A percentile compares a stretch with the other conserved stretches of the same genome.
phyloP scores from a whole-genome alignment of 768 basidiomycete genomes.

The Xerocomus potaroensis region DNA sequence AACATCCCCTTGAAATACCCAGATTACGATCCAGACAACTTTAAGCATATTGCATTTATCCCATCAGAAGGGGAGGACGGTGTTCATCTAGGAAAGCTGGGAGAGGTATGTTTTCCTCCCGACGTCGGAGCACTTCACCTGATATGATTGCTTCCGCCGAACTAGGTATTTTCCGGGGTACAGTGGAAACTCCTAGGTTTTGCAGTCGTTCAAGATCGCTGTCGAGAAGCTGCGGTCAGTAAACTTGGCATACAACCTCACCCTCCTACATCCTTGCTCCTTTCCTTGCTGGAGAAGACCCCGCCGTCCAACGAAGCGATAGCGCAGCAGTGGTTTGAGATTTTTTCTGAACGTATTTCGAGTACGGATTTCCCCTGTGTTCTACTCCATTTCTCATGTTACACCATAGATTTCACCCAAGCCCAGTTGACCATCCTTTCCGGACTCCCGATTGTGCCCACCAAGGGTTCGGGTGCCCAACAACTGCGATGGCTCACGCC shows the following conservation, averaged over 20 bases:
- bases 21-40: conserved; percentile 53
- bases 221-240: conserved; percentile 46
- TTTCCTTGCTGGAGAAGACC: conserved; percentile 53
- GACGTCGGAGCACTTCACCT: neutral
- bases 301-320: conserved; percentile 51
- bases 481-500: conserved; percentile 51
- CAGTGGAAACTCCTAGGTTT: conserved; percentile 80
- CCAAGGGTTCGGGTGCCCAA: conserved; percentile 32
- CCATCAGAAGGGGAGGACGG: conserved; percentile 60
- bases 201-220: conserved; percentile 51
- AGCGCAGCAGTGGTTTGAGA: conserved; percentile 64
- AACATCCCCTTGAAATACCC: conserved; percentile 60
- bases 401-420: conserved; percentile 50
- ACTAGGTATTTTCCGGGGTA: conserved; percentile 63
- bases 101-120: conserved; percentile 45
- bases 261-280: conserved; percentile 59
- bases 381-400: conserved; percentile 1
- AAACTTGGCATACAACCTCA: conserved; percentile 70
- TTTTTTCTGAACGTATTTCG: conserved; percentile 58
- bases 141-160: neutral
- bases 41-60: conserved; percentile 65
- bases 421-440: conserved; percentile 56
- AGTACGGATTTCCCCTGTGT: conserved; percentile 37
- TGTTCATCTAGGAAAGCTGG: conserved; percentile 54
- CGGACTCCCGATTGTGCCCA: conserved; percentile 63